Evolutionary conservation across 306 rosid species (phyloP).

Genomic region (Senna tora): DNA sequence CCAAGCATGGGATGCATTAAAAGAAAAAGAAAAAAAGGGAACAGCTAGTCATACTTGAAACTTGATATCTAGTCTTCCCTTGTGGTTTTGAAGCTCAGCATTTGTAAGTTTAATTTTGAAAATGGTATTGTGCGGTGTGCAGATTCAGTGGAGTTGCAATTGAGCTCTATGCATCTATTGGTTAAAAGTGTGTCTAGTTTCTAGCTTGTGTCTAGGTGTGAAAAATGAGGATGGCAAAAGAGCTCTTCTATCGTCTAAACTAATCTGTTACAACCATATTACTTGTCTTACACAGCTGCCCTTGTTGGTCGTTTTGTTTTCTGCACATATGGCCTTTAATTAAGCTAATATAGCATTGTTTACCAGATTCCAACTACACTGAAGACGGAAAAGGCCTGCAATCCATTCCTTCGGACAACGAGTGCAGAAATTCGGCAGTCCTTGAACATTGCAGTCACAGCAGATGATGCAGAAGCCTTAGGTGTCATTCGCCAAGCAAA

Average conservation of each 20-base stretch:
- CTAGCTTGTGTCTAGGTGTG: background rate
- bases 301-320: constrained; percentile 12
- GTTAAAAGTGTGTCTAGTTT: background rate
- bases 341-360: background rate
- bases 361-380: constrained; percentile 81
- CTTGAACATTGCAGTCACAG: constrained; percentile 60
- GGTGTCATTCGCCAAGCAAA: constrained; percentile 75
- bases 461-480: constrained; percentile 72
- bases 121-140: background rate
- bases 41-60: background rate
- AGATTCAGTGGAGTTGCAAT: background rate
- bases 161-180: background rate
- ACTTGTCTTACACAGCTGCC: background rate
- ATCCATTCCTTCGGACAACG: constrained; percentile 86
- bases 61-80: background rate
- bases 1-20: background rate
- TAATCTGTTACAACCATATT: constrained; percentile 3
- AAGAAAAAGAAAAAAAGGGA: background rate
- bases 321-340: background rate
- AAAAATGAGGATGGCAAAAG: background rate
- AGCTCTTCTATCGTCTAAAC: constrained; percentile 4
- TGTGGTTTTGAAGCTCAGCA: background rate
- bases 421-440: constrained; percentile 71
- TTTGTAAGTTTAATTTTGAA: background rate
- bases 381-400: constrained; percentile 85